phyloP scores from a whole-genome alignment of 257 asterid genomes.

The Gentiana straminea region DNA sequence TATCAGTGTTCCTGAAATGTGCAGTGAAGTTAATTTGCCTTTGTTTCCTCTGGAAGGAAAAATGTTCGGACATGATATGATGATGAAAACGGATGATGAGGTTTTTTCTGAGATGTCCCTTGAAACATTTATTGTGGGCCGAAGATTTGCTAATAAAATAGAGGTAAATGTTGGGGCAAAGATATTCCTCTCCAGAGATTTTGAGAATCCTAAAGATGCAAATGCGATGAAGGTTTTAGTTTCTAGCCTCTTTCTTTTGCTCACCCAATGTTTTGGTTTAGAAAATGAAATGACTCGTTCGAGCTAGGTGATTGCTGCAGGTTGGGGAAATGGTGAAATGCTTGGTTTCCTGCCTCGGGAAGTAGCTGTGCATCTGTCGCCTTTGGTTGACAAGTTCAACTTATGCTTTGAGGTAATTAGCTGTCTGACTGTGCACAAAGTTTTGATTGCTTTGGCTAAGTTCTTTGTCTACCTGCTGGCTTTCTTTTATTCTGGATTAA shows the following conservation, averaged over 20 bases:
- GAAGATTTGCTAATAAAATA: slow-evolving; percentile 45
- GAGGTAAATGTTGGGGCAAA: slow-evolving; percentile 38
- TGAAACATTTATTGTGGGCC: slow-evolving; percentile 76
- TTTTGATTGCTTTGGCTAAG: no score
- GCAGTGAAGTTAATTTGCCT: slow-evolving; percentile 15
- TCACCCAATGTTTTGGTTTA: background rate
- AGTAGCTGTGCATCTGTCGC: slow-evolving; percentile 63
- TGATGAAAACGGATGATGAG: slow-evolving; percentile 20
- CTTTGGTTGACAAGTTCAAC: slow-evolving; percentile 62
- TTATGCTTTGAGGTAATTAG: slow-evolving; percentile 59
- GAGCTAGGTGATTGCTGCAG: slow-evolving; percentile 58
- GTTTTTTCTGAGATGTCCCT: slow-evolving; percentile 33
- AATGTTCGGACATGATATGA: slow-evolving; percentile 18
- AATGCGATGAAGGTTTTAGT: slow-evolving; percentile 72
- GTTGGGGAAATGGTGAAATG: slow-evolving; percentile 31
- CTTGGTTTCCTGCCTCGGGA: slow-evolving; percentile 85
- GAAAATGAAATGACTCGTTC: slow-evolving; percentile 10
- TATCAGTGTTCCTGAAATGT: slow-evolving; percentile 14
- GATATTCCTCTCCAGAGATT: slow-evolving; percentile 65
- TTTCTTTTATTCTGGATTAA: no score
- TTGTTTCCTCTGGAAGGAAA: slow-evolving; percentile 18
- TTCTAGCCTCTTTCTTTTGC: slow-evolving; percentile 8
- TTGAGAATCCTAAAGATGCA: slow-evolving; percentile 57
- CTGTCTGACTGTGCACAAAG: background rate
- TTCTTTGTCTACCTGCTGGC: no score